phyloP scores from a whole-genome alignment of 2,329 filamentous ascomycete genomes.

The Trichoderma lentiforme region DNA sequence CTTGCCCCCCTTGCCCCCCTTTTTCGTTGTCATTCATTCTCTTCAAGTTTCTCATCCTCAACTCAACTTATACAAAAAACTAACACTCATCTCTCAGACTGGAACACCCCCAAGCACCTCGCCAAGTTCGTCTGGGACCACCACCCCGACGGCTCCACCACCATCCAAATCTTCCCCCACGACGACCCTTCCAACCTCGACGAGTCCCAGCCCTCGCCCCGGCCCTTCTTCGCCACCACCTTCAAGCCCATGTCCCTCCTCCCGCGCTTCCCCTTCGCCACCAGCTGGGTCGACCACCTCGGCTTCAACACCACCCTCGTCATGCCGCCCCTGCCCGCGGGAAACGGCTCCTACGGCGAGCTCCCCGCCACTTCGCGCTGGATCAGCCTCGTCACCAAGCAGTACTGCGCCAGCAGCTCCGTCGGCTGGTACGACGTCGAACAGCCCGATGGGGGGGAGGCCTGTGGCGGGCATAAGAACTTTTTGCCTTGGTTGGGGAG shows the following conservation, averaged over 20 bases:
- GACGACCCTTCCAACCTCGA: constrained; percentile 30
- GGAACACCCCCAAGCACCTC: constrained; percentile 56
- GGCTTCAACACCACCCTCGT: constrained; percentile 43
- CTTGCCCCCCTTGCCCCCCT: neutral
- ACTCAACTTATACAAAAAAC: neutral
- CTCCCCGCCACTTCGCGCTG: constrained; percentile 46
- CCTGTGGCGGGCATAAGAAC: constrained; percentile 33
- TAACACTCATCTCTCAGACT: constrained; percentile 33
- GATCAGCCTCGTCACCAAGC: constrained; percentile 37
- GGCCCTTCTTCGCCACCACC: constrained; percentile 46
- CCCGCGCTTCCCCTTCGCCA: constrained; percentile 44
- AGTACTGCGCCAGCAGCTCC: constrained; percentile 31
- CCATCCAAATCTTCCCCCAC: constrained; percentile 45
- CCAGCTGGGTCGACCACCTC: constrained; percentile 36
- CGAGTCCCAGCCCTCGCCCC: constrained; percentile 33
- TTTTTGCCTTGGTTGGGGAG: constrained; percentile 47
- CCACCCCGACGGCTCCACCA: constrained; percentile 34
- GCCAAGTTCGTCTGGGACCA: constrained; percentile 48
- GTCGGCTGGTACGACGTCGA: constrained; percentile 47
- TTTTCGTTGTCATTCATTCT: neutral
- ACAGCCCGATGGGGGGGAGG: constrained; percentile 31
- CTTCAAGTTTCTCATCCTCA: neutral
- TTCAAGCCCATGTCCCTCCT: constrained; percentile 41
- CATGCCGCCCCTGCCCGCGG: constrained; percentile 48
- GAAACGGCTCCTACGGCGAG: constrained; percentile 38